phyloP scores from a whole-genome alignment of 2,329 filamentous ascomycete genomes.

The Venturia nashicola region DNA sequence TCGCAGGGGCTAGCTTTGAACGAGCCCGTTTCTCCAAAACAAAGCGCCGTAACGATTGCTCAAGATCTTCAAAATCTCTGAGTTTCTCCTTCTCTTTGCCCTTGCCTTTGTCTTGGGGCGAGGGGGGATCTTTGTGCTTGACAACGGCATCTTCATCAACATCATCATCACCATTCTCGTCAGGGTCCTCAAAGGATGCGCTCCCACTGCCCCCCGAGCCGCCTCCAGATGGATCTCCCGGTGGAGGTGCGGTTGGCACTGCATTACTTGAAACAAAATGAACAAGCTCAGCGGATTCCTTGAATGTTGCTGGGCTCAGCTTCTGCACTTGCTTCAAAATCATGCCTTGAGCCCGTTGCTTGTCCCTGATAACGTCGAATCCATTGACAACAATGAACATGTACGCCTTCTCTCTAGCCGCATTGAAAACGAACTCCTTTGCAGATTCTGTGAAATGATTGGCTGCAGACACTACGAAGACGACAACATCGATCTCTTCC shows the following conservation, averaged over 20 bases:
- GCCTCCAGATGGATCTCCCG: constrained; percentile 43
- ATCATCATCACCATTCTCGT: constrained; percentile 28
- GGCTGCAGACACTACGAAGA: constrained; percentile 93
- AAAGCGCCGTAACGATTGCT: constrained; percentile 79
- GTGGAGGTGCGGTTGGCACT: constrained; percentile 59
- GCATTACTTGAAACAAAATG: constrained; percentile 98
- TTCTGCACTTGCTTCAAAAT: constrained; percentile 80
- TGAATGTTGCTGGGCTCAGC: constrained; percentile 85
- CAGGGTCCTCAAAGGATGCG: constrained; percentile 18
- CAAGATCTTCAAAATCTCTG: constrained; percentile 78
- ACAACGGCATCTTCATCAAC: constrained; percentile 44
- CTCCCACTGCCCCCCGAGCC: constrained; percentile 27
- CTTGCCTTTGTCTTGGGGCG: constrained; percentile 58
- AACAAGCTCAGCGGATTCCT: constrained; percentile 83
- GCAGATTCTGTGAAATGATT: constrained; percentile 97
- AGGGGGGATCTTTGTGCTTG: constrained; percentile 36
- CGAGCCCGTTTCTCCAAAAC: constrained; percentile 91
- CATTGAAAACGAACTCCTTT: constrained; percentile 95
- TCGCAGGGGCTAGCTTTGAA: constrained; percentile 89
- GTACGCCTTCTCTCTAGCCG: constrained; percentile 92
- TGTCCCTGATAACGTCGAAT: constrained; percentile 87
- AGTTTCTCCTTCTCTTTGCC: constrained; percentile 67
- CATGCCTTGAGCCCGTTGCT: constrained; percentile 80
- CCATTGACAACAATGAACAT: constrained; percentile 99
- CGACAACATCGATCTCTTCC: constrained; percentile 96